Conservation (phyloP, 1,284 basidiomycete species). For the Phenoliferia sp. region DNA sequence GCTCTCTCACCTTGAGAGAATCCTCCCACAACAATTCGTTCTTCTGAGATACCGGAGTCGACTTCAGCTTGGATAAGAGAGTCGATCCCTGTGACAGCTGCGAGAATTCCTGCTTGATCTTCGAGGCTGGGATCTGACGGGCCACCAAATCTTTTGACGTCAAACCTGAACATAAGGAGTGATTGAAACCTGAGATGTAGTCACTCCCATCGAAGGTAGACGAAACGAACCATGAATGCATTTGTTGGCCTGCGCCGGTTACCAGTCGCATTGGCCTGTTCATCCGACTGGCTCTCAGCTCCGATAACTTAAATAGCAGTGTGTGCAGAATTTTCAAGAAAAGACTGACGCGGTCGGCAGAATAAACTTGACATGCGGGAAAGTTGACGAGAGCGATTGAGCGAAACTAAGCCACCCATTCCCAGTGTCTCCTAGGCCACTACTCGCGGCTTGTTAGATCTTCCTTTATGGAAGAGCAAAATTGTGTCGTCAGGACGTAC, state of each 20-base stretch:
- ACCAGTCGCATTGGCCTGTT: constrained; percentile 52
- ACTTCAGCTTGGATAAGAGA: constrained; percentile 69
- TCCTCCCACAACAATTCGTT: constrained; percentile 64
- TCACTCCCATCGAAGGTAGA: too few species aligned
- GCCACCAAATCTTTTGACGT: constrained; percentile 53
- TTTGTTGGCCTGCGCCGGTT: constrained; percentile 36
- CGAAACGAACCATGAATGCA: constrained; percentile 60
- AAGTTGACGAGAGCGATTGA: constrained; percentile 13
- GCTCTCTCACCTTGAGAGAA: constrained; percentile 73
- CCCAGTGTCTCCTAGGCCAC: constrained; percentile 30
- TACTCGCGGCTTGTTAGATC: neutral
- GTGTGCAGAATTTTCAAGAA: too few species aligned
- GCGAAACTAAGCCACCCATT: constrained; percentile 28
- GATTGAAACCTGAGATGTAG: too few species aligned
- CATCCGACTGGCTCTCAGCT: constrained; percentile 53
- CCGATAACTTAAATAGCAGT: too few species aligned
- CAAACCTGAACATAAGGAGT: constrained; percentile 59
- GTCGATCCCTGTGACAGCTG: constrained; percentile 59
- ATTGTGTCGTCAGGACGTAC: neutral
- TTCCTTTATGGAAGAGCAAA: neutral
- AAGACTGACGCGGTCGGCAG: constrained; percentile 51
- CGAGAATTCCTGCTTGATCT: constrained; percentile 61
- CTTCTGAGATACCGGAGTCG: constrained; percentile 60
- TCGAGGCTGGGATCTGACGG: constrained; percentile 60
- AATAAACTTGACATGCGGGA: constrained; percentile 47